A percentile compares a stretch with the other conserved stretches of the same genome.
Evolutionary conservation across 2,329 filamentous ascomycete species (phyloP).

Genomic region (Chrysosporium queenslandicum): DNA sequence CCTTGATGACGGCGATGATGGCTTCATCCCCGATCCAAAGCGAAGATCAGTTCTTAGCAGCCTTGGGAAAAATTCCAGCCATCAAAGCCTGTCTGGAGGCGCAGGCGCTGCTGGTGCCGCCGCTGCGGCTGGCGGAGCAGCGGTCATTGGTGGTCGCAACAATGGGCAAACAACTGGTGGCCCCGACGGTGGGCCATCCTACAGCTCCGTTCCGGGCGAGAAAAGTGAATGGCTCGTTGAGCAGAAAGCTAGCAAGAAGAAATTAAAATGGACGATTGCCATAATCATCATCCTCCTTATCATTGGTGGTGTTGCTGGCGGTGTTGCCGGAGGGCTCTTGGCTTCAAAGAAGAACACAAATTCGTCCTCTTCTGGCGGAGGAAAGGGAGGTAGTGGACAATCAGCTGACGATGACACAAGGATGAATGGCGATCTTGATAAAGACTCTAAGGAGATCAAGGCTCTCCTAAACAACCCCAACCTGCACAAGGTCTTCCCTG

Average conservation of each 20-base stretch:
- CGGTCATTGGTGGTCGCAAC: conserved; percentile 34
- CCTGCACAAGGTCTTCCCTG: conserved; percentile 87
- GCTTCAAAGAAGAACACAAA: conserved; percentile 37
- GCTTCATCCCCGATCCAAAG: conserved; percentile 47
- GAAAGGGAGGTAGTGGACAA: conserved; percentile 30
- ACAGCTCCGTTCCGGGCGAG: conserved; percentile 50
- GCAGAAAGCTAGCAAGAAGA: conserved; percentile 54
- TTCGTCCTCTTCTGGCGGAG: conserved; percentile 15
- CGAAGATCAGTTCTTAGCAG: conserved; percentile 51
- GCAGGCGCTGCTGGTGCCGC: conserved; percentile 34
- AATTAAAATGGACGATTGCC: conserved; percentile 60
- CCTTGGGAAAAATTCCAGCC: conserved; percentile 36
- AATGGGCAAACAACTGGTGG: conserved; percentile 29
- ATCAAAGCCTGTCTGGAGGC: conserved; percentile 33
- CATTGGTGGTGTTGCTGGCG: conserved; percentile 61
- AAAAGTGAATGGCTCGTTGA: conserved; percentile 57
- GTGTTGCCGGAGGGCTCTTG: conserved; percentile 62
- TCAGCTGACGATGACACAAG: conserved; percentile 51
- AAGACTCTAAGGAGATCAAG: conserved; percentile 70
- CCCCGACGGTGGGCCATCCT: conserved; percentile 38
- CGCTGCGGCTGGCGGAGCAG: conserved; percentile 35
- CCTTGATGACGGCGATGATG: conserved; percentile 80
- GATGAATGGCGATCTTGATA: conserved; percentile 59
- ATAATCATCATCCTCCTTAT: conserved; percentile 55
- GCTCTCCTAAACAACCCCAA: conserved; percentile 66